A percentile compares a stretch with the other conserved stretches of the same genome.
These are phyloP conservation scores for Pseudogymnoascus sp. DNA, from an alignment of 2,329 filamentous ascomycete species.

Conservation along the genomic window DNA sequence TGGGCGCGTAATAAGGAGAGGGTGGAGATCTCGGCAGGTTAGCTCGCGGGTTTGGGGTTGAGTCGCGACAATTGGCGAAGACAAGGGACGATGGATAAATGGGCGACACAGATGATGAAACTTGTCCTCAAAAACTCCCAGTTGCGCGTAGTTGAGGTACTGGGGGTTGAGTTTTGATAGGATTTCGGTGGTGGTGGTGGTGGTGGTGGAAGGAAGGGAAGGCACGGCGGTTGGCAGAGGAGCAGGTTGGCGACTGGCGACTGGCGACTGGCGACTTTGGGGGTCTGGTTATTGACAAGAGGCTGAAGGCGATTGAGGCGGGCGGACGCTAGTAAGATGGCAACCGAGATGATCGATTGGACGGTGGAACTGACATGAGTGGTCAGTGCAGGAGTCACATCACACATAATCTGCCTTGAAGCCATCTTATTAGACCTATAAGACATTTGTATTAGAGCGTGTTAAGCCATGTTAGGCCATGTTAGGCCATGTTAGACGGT, in stretches of 20 bases:
- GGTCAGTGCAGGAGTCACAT: conserved; percentile 9
- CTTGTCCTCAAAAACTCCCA: neutral
- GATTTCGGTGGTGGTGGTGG: neutral
- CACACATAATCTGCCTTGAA: conserved; percentile 4
- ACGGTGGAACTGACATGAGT: conserved; percentile 3
- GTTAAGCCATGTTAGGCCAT: neutral
- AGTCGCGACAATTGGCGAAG: conserved; percentile 6
- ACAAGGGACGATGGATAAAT: neutral
- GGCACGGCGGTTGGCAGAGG: neutral
- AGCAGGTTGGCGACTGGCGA: neutral
- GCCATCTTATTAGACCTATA: neutral
- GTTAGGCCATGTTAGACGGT: neutral
- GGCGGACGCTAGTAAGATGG: conserved; percentile 6
- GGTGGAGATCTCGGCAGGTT: conserved; percentile 5
- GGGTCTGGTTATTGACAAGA: conserved; percentile 7
- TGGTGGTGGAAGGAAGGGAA: neutral
- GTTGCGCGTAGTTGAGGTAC: neutral
- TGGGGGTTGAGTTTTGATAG: neutral
- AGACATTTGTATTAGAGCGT: conserved; percentile 1
- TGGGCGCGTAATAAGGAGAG: conserved; percentile 10
- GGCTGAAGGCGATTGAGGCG: conserved; percentile 9
- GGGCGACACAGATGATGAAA: neutral
- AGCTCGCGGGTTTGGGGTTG: neutral
- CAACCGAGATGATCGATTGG: conserved; percentile 11
- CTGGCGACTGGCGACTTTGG: neutral